Percentiles rank a stretch among this genome's conserved stretches.
These are phyloP conservation scores for Aspergillus sp. DNA, from an alignment of 2,329 filamentous ascomycete species.

Conservation along the genomic window DNA sequence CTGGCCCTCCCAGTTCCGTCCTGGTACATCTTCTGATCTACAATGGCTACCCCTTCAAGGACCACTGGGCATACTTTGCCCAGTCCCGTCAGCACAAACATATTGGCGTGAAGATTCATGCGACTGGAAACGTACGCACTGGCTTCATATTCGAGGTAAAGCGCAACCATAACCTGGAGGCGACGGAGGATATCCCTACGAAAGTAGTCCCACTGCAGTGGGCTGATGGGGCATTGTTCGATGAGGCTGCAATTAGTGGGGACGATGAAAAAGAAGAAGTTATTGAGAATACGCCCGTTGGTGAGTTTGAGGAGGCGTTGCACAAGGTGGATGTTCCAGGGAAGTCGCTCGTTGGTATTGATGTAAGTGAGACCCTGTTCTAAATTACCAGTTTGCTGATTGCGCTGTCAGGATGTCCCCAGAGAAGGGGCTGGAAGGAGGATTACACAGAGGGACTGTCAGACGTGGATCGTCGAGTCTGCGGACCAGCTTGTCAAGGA, in stretches of 20 bases:
- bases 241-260: conserved; percentile 27
- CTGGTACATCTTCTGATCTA: conserved; percentile 31
- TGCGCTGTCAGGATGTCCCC: no score
- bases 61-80: conserved; percentile 40
- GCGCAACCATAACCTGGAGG: conserved; percentile 24
- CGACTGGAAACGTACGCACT: conserved; percentile 31
- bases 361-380: neutral
- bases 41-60: conserved; percentile 35
- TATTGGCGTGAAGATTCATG: conserved; percentile 32
- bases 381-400: no score
- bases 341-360: conserved; percentile 17
- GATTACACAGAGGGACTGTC: neutral
- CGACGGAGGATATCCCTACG: conserved; percentile 14
- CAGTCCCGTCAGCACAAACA: conserved; percentile 14
- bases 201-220: conserved; percentile 32
- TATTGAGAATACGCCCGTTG: conserved; percentile 23
- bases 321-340: conserved; percentile 13
- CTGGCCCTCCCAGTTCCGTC: conserved; percentile 15
- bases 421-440: neutral
- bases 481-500: neutral
- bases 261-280: conserved; percentile 10
- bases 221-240: conserved; percentile 24
- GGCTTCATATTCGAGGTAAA: conserved; percentile 35
- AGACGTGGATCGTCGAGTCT: neutral
- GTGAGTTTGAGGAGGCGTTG: conserved; percentile 27